Evolutionary conservation across 176 grass and related monocot genomes (phyloP).

Genomic region (Oryza coarctata): DNA sequence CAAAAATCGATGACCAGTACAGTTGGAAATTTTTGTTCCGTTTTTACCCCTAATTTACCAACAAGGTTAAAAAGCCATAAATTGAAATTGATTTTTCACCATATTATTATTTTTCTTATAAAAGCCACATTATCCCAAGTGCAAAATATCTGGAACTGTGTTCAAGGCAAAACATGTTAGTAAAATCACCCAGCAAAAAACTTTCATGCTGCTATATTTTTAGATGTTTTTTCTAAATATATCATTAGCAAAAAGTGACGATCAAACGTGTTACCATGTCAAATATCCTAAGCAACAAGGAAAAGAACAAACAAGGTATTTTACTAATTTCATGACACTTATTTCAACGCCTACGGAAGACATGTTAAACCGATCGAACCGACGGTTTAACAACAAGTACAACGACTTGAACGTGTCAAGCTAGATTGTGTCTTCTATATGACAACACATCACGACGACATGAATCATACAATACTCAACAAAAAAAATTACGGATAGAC

Average conservation of each 20-base stretch:
- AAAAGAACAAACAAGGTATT: not conserved
- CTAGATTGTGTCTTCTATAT: not conserved
- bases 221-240: too few species aligned
- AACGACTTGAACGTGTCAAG: not conserved
- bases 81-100: too few species aligned
- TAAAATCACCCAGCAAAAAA: too few species aligned
- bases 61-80: too few species aligned
- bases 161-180: too few species aligned
- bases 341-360: not conserved
- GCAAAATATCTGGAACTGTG: not conserved
- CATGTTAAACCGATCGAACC: not conserved
- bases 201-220: too few species aligned
- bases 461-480: not conserved
- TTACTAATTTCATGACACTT: not conserved
- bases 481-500: not conserved
- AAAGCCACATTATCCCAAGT: too few species aligned
- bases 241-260: too few species aligned
- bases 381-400: not conserved
- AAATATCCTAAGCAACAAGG: not conserved
- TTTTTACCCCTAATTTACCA: too few species aligned
- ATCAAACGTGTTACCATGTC: not conserved
- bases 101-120: too few species aligned
- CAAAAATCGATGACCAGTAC: too few species aligned
- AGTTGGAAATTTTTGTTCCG: too few species aligned
- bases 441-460: not conserved